Evolutionary conservation across 139 green algal genomes (phyloP), one percentile per base, ranked within the genome.

Genomic region (Chlorella sp.): DNA sequence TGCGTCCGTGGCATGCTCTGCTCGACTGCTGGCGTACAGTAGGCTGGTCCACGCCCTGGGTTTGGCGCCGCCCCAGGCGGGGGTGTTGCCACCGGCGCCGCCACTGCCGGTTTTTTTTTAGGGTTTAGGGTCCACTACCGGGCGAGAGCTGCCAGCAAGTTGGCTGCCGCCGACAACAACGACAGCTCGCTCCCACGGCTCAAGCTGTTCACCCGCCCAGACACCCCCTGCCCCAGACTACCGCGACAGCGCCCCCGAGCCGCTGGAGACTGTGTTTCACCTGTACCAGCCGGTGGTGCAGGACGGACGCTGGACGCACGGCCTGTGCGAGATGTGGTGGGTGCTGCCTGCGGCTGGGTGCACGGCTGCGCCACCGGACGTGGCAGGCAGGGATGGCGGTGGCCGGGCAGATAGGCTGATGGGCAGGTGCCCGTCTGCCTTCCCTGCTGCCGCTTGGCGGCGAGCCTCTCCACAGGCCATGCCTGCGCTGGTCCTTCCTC

Each of bases 251-350:
- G 17, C 78, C 1, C 85, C 85, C 21, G 47, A 60, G 76, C 76
- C 38, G 32, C 47, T 87, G 60, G 15, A 67, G 4, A 13, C 28
- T 12, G 72, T 82, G 55, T 82, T 78, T 30, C 72, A 78, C 62
- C 71, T 87, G 60, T 85, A 85, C 56, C 44, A 80, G n/a, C 62
- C 64, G 0, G 67, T 81, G 26, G 85, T 21, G 76, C 47, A 88
- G 67, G 80, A 91, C 6, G 87, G 87, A 0, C 63, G 34, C 4
- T 91, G 87, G 87, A 91, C 87, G 1, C 65, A 88, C 39, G 87
- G 87, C 23, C 80, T 91, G 26, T 44, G 85, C 16, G 80, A 91
- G 55, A 90, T 90, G 85, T 91, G 87, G 87, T 83, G 74, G 34
- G 82, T 68, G 32, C 57, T 51, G 57, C 30, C 30, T 23, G 36